Percentiles rank a stretch among this genome's conserved stretches.
Conservation (phyloP, 2,329 filamentous ascomycete species). For the Aspergillus transmontanensis region DNA sequence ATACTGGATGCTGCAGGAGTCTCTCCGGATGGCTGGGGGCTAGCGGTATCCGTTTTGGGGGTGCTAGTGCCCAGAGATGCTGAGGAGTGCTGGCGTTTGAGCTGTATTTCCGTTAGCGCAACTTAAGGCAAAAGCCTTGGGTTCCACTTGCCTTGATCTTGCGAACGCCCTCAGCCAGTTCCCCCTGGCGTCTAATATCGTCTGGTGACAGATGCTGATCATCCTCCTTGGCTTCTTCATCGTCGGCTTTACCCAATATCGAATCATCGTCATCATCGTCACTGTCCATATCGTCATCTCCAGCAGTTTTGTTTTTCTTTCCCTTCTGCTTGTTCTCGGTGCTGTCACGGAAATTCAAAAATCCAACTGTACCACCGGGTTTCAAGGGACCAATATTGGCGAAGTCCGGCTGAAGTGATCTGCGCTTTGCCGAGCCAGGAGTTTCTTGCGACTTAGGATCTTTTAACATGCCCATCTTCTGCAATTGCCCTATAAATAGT, state of each 20-base stretch:
- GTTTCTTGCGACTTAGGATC: constrained; percentile 64
- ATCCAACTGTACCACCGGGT: constrained; percentile 83
- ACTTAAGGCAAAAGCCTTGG: not conserved
- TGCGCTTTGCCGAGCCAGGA: constrained; percentile 68
- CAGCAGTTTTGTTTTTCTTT: constrained; percentile 58
- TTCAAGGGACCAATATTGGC: constrained; percentile 82
- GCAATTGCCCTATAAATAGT: constrained; percentile 71
- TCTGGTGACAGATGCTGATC: constrained; percentile 59
- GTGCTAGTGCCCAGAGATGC: constrained; percentile 52
- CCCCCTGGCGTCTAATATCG: constrained; percentile 61
- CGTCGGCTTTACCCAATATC: constrained; percentile 66
- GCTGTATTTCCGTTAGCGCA: constrained; percentile 41
- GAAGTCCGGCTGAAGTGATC: constrained; percentile 83
- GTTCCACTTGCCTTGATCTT: constrained; percentile 62
- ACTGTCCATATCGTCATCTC: constrained; percentile 71
- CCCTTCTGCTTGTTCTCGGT: constrained; percentile 56
- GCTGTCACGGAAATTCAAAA: constrained; percentile 81
- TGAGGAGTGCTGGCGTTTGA: constrained; percentile 67
- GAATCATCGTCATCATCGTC: constrained; percentile 70
- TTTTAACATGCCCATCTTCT: constrained; percentile 90
- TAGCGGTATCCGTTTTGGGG: constrained; percentile 35
- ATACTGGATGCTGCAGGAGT: constrained; percentile 36
- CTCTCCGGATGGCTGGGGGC: constrained; percentile 39
- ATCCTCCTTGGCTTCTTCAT: constrained; percentile 54
- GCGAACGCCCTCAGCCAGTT: constrained; percentile 64